Conservation (phyloP, 495 filamentous ascomycete genomes). For the Bryoglossum gracile region DNA sequence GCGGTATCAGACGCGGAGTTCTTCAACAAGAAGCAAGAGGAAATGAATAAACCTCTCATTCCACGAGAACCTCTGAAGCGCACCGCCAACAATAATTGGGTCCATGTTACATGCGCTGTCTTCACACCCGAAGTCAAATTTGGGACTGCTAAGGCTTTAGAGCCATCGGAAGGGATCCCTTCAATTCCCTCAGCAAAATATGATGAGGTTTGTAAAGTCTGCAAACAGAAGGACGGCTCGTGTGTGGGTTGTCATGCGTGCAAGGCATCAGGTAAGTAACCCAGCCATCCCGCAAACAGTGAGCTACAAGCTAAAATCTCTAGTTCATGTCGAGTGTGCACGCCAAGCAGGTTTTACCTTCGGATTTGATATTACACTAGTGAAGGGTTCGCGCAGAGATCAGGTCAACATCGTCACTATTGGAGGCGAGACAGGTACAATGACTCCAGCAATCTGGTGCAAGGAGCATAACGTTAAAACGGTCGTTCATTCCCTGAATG, state of each 20-base stretch:
- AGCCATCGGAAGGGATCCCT: slow-evolving; percentile 81
- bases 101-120: slow-evolving; percentile 89
- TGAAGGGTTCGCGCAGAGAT: slow-evolving; percentile 80
- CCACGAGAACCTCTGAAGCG: slow-evolving; percentile 90
- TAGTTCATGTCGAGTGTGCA: slow-evolving; percentile 85
- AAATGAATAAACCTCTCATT: slow-evolving; percentile 67
- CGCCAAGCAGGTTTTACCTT: slow-evolving; percentile 73
- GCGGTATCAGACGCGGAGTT: slow-evolving; percentile 64
- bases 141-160: slow-evolving; percentile 69
- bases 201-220: slow-evolving; percentile 76
- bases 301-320: slow-evolving; percentile 15
- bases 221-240: slow-evolving; percentile 63
- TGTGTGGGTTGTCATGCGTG: slow-evolving; percentile 81
- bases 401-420: slow-evolving; percentile 65
- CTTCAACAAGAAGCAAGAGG: slow-evolving; percentile 76
- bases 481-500: slow-evolving; percentile 67
- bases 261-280: slow-evolving; percentile 42
- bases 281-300: background rate
- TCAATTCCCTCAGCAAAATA: slow-evolving; percentile 62
- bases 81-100: slow-evolving; percentile 93
- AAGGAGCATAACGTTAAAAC: slow-evolving; percentile 72
- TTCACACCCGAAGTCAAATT: slow-evolving; percentile 92
- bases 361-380: slow-evolving; percentile 83
- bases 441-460: slow-evolving; percentile 80
- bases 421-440: slow-evolving; percentile 65